Conservation (phyloP, 148 eudicot genomes). For the Rhododendron ovatum region DNA sequence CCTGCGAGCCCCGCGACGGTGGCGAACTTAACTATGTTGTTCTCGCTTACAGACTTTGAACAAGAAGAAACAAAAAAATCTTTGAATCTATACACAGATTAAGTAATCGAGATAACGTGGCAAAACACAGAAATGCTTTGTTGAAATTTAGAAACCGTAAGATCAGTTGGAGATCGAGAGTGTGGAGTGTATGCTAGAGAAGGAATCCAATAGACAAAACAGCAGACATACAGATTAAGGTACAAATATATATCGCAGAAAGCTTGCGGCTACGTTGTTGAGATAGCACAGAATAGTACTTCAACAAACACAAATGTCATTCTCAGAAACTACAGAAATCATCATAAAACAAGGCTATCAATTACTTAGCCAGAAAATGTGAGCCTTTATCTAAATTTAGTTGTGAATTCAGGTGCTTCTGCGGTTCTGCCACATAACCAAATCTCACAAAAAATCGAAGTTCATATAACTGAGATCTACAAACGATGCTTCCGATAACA, state of each 20-base stretch:
- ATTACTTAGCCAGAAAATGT: background rate
- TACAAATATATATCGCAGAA: constrained; percentile 5
- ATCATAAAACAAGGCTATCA: background rate
- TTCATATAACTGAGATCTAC: background rate
- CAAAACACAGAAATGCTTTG: too few relatives aligned
- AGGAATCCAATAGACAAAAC: too few relatives aligned
- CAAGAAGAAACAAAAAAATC: too few relatives aligned
- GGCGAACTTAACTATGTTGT: too few relatives aligned
- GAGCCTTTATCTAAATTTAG: background rate
- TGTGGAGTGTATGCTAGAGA: too few relatives aligned
- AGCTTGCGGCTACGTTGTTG: background rate
- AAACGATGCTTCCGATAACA: background rate
- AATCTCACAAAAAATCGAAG: background rate
- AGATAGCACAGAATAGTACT: constrained; percentile 18
- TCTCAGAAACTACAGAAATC: background rate
- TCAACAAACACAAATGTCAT: constrained; percentile 7
- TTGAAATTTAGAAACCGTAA: too few relatives aligned
- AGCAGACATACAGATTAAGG: background rate
- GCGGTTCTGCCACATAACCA: background rate
- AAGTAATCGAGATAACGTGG: too few relatives aligned
- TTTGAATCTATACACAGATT: too few relatives aligned
- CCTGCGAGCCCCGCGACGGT: too few relatives aligned
- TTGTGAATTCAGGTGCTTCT: background rate
- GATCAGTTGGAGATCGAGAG: too few relatives aligned
- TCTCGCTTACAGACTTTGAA: too few relatives aligned